Evolutionary conservation across 306 rosid species (phyloP).

Genomic region (Neltuma alba): DNA sequence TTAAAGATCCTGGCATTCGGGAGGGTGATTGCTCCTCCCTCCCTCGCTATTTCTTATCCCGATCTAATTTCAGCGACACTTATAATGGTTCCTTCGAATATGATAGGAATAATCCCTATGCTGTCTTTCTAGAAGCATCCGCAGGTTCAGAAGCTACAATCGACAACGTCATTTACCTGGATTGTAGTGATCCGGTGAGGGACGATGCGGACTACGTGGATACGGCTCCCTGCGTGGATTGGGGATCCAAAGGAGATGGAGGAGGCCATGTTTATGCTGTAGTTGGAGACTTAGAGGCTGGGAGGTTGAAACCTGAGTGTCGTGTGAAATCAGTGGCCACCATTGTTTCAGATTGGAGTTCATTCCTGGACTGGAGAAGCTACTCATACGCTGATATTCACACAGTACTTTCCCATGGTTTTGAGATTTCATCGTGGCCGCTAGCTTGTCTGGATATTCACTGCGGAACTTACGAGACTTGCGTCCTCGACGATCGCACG

Average conservation of each 20-base stretch:
- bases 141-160: neutral
- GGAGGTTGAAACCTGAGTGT: neutral
- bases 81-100: neutral
- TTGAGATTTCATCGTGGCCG: neutral
- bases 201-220: neutral
- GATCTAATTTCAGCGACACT: neutral
- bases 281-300: neutral
- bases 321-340: neutral
- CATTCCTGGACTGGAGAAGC: neutral
- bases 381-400: neutral
- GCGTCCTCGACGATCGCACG: neutral
- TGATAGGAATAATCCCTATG: neutral
- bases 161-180: neutral
- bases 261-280: neutral
- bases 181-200: neutral
- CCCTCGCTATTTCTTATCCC: constrained; percentile 11
- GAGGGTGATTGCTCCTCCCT: constrained; percentile 17
- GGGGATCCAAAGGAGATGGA: neutral
- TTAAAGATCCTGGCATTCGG: constrained; percentile 16
- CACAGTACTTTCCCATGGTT: neutral
- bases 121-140: neutral
- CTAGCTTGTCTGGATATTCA: neutral
- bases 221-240: neutral
- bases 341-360: neutral
- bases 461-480: neutral